Base-by-base conservation (phyloP, 257 asterid genomes). In the Cruciata laevipes region DNA sequence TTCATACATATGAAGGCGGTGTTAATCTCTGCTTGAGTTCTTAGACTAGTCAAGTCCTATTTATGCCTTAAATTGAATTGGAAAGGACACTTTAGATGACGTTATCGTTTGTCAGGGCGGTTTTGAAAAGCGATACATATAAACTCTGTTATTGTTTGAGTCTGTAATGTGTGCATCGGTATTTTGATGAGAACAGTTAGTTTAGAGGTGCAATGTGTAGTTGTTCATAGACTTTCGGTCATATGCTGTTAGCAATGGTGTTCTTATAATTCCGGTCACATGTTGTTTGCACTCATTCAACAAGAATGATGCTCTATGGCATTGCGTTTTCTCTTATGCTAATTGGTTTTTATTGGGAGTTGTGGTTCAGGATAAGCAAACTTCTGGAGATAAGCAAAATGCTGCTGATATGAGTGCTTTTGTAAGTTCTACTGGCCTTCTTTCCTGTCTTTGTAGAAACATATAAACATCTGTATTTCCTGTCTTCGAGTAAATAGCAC, bases 371-470 rank as follows among this genome's bases (percentile, higher is more conserved):
- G 73, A 75, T 42, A 66, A 61, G 30, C 69, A 61, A 32, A 31
- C 70, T 33, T 56, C 77, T 44, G 78, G 66, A 67, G 71, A 71
- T 55, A 66, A 71, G 44, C 71, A 67, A 68, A 57, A 67, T 52
- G 60, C 71, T 58, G 71, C 62, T 72, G 76, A 72, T 31, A 66
- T 72, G 76, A 65, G 61, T 66, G 71, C 24, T 30, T 72, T 72
- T 47, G 76, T 72, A 67, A 66, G 67, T 72, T 57, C 8, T 17
- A 7, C 33, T 23, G 30, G 32, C 31, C 2, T 32, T 23, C 65
- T 6, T 63, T 38, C 17, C 52, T 52, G 24, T 5, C 5, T 12
- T 42, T 12, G 0, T 58, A 27, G 55, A 58, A 17, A 24, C 17
- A 63, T 52, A 62, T 31, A 14, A 52, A 2, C 30, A 20, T 17